Evolutionary conservation across 2,329 filamentous ascomycete species (phyloP), one percentile per base, ranked within the genome.

Genomic region (Scopulariopsis brevicaulis): DNA sequence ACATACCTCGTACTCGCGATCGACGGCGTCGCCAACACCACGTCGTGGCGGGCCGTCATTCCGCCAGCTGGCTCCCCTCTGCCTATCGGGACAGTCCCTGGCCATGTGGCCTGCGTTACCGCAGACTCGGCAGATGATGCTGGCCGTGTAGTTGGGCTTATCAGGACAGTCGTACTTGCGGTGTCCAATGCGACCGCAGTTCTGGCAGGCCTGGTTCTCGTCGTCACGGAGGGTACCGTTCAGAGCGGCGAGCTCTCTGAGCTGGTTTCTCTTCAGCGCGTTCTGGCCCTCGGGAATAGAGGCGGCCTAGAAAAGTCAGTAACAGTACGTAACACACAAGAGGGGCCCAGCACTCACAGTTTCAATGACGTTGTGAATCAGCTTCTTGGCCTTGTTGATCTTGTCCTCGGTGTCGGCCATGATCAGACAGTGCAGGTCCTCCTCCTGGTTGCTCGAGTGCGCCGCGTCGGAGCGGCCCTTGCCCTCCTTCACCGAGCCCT

Each of bases 331-430:
- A 22, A n/a, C 3, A 50, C 11, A 50, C 20, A 7, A 25, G 22
- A 18, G 54, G n/a, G 32, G 22, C n/a, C 1, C 11, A 55, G 52
- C 25, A 82, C 87, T 77, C 80, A 95, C 93, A 60, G 94, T 99
- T 75, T 99, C 94, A 69, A 99, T 97, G 68, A 99, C 89, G 65
- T 97, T 96, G 75, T 99, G 93, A 63, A 99, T 96, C 61, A 97
- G 76, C 75, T 96, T 91, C 80, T 97, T 99, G 64, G 94, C 94
- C 76, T 97, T 99, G 79, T 96, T 96, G 71, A 99, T 92, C 78
- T 99, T 99, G 62, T 99, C 94, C 77, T 99, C 95, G 43, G 93
- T 97, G 69, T 99, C 94, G 68, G 94, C 94, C 94, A 99, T 99
- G 77, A 99, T 97, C 71, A 99, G 79, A 75, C 94, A 99, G 76